Evolutionary conservation across 495 filamentous ascomycete species (phyloP).

Genomic region (Endocarpon pusillum): DNA sequence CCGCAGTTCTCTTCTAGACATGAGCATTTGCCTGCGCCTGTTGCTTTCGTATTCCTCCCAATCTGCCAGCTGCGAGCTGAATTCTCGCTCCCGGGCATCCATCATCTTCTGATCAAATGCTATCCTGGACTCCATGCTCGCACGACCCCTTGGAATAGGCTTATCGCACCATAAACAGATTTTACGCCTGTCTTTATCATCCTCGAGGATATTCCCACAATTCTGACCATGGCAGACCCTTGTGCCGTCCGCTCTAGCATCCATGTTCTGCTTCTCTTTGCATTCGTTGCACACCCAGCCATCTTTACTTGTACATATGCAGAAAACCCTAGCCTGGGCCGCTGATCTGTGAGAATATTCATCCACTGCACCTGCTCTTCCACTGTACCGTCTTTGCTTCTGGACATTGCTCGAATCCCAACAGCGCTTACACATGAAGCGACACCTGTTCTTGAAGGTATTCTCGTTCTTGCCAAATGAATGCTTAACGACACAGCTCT

Average conservation of each 20-base stretch:
- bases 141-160: neutral
- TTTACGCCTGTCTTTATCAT: slow-evolving; percentile 4
- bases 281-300: slow-evolving; percentile 13
- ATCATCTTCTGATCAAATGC: neutral
- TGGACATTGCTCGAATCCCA: neutral
- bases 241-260: slow-evolving; percentile 1
- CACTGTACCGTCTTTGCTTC: no score
- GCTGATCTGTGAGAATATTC: no score
- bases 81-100: no score
- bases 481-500: slow-evolving; percentile 13
- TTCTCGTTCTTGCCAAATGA: slow-evolving; percentile 11
- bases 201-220: slow-evolving; percentile 4
- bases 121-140: neutral
- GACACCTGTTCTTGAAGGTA: slow-evolving; percentile 7
- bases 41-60: no score
- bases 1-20: no score
- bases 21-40: no score
- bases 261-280: slow-evolving; percentile 10
- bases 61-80: no score
- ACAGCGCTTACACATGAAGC: neutral
- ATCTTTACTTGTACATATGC: slow-evolving; percentile 12
- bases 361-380: no score
- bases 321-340: no score
- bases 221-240: slow-evolving; percentile 9
- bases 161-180: slow-evolving; percentile 16